Base-by-base conservation (phyloP, 495 filamentous ascomycete species). In the Cladorrhinum samala region DNA sequence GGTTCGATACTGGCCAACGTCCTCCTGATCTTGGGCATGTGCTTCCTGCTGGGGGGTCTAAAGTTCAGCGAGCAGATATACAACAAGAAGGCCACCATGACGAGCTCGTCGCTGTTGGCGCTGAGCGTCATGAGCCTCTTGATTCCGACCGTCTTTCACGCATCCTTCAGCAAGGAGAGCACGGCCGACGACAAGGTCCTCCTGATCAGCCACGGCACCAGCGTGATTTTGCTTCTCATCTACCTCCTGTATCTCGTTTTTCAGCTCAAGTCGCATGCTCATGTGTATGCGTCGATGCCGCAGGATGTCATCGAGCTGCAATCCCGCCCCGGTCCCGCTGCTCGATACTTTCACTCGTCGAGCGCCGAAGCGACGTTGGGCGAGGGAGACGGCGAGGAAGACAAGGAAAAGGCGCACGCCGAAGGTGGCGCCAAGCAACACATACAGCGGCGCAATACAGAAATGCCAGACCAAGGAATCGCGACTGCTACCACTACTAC, bases 21-120 rank as follows among this genome's bases (percentile, higher is more conserved):
- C 39, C 77, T 96, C 11, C 78, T 95, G 43, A 95, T 95, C 64
- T 73, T 95, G 54, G 91, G 91, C 57, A 92, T 95, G 88, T 85
- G 85, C 37, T 95, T 95, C 66, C 72, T 94, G 30, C 72, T 92
- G 33, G 91, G 91, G 60, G 91, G 91, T 50, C 74, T 95, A 43
- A 85, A 89, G 50, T 96, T 84, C 69, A 85, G 83, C 55, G 91
- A 96, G 75, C 91, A 91, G 82, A 83, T 95, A 54, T 96, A 96
- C 72, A 96, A 96, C 69, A 93, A 83, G 70, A 94, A 88, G 20
- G 87, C 94, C 45, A 95, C 90, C 2, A 89, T 95, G 69, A 96
- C 93, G 87, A 95, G 90, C 62, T 89, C 91, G 23, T 94, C 88
- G 71, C 75, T 96, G 43, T 82, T 96, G 55, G 91, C 88, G 73